Conservation (phyloP, 2,329 filamentous ascomycete genomes). For the Colletotrichum sp. region DNA sequence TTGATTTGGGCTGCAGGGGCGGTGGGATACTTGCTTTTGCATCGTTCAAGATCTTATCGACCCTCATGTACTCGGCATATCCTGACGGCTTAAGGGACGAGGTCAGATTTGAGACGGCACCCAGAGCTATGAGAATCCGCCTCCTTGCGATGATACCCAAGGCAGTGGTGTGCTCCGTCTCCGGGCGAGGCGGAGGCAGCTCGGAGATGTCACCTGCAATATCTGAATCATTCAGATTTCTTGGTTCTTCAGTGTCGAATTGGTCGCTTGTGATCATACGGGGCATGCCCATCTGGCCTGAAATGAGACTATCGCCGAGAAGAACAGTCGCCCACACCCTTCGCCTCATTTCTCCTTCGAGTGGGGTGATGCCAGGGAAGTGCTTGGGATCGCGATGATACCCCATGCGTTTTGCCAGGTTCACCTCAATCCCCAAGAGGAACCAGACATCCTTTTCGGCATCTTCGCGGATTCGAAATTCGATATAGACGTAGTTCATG, state of each 20-base stretch:
- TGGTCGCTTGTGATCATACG: constrained; percentile 44
- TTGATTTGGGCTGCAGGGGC: constrained; percentile 24
- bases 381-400: constrained; percentile 50
- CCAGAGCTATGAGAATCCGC: constrained; percentile 23
- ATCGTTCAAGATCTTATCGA: constrained; percentile 27
- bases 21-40: constrained; percentile 26
- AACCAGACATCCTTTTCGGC: constrained; percentile 26
- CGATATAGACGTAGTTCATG: constrained; percentile 13
- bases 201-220: constrained; percentile 36
- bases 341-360: constrained; percentile 50
- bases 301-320: constrained; percentile 46
- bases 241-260: constrained; percentile 45
- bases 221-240: constrained; percentile 49
- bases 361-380: constrained; percentile 42
- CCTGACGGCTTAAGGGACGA: constrained; percentile 13
- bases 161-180: constrained; percentile 32
- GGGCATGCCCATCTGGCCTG: constrained; percentile 51
- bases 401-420: constrained; percentile 42
- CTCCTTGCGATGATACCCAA: constrained; percentile 26
- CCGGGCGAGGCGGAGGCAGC: constrained; percentile 40
- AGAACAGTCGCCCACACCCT: constrained; percentile 45
- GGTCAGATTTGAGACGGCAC: constrained; percentile 27
- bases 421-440: constrained; percentile 35
- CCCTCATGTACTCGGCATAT: constrained; percentile 24
- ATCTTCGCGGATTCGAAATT: neutral